Evolutionary conservation across 495 filamentous ascomycete species (phyloP).

Genomic region (Hyaloscypha hepaticicola): DNA sequence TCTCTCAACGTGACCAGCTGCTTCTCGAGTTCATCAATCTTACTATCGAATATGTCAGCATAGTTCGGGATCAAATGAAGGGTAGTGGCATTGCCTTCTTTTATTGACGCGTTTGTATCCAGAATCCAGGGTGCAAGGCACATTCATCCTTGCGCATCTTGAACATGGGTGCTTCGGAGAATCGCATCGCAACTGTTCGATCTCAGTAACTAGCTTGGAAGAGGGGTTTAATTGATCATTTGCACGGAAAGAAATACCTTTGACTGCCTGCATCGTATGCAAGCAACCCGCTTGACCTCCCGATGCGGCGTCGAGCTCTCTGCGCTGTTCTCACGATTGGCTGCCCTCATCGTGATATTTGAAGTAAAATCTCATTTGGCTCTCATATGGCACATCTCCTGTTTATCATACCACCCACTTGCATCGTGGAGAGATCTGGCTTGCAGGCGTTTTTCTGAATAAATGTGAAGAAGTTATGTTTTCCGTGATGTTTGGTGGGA

Average conservation of each 20-base stretch:
- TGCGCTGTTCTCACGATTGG: neutral
- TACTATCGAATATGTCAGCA: neutral
- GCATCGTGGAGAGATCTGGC: neutral
- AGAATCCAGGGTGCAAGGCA: slow-evolving; percentile 4
- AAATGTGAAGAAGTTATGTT: neutral
- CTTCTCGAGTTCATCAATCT: slow-evolving; percentile 12
- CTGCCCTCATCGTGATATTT: neutral
- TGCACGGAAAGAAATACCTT: neutral
- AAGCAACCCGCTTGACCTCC: neutral
- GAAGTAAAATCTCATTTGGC: neutral
- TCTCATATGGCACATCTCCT: neutral
- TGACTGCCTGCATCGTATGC: slow-evolving; percentile 1
- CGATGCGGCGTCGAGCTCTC: neutral
- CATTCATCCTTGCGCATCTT: slow-evolving; percentile 1
- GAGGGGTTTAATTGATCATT: neutral
- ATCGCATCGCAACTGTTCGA: slow-evolving; percentile 13
- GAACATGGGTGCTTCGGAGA: neutral
- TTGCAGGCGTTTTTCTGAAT: neutral
- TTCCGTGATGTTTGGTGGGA: neutral
- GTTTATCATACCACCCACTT: neutral
- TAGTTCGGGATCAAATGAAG: neutral
- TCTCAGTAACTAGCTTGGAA: neutral
- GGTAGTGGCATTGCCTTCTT: neutral
- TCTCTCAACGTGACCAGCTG: neutral
- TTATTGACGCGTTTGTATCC: slow-evolving; percentile 14